These are phyloP conservation scores for Rhizopogon vinicolor DNA, from an alignment of 768 basidiomycete genomes.

Conservation along the genomic window DNA sequence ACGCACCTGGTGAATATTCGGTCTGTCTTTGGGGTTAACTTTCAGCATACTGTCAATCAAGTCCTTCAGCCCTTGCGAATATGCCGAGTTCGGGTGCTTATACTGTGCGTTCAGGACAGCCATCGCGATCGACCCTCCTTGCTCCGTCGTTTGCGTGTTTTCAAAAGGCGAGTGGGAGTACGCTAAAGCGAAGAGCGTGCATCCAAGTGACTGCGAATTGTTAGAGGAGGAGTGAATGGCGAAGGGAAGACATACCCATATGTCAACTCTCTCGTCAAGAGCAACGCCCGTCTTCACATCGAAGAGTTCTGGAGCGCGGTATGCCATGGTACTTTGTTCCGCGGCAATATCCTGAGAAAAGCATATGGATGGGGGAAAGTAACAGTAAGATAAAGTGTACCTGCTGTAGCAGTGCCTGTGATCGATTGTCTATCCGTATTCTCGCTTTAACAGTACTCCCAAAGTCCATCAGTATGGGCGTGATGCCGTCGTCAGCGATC, in stretches of 20 bases:
- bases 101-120: slow-evolving; percentile 93
- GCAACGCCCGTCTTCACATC: slow-evolving; percentile 90
- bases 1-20: slow-evolving; percentile 78
- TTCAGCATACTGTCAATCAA: slow-evolving; percentile 85
- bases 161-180: slow-evolving; percentile 98
- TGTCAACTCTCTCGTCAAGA: slow-evolving; percentile 93
- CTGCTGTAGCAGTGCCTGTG: slow-evolving; percentile 88
- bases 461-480: slow-evolving; percentile 97
- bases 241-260: slow-evolving; percentile 68
- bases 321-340: slow-evolving; percentile 98
- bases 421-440: slow-evolving; percentile 74
- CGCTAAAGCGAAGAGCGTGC: slow-evolving; percentile 90
- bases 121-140: slow-evolving; percentile 97
- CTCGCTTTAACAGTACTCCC: slow-evolving; percentile 88
- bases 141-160: slow-evolving; percentile 84
- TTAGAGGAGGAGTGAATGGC: not conserved
- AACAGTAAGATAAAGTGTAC: slow-evolving; percentile 28
- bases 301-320: slow-evolving; percentile 95
- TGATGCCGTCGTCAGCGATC: slow-evolving; percentile 83
- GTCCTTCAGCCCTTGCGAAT: slow-evolving; percentile 77
- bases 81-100: slow-evolving; percentile 82
- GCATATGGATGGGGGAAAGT: not conserved
- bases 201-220: slow-evolving; percentile 76
- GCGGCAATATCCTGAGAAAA: slow-evolving; percentile 81
- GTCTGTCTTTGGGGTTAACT: slow-evolving; percentile 76